Conservation (phyloP, 78 protist genomes). For the Chrysochromulina tobinii region DNA sequence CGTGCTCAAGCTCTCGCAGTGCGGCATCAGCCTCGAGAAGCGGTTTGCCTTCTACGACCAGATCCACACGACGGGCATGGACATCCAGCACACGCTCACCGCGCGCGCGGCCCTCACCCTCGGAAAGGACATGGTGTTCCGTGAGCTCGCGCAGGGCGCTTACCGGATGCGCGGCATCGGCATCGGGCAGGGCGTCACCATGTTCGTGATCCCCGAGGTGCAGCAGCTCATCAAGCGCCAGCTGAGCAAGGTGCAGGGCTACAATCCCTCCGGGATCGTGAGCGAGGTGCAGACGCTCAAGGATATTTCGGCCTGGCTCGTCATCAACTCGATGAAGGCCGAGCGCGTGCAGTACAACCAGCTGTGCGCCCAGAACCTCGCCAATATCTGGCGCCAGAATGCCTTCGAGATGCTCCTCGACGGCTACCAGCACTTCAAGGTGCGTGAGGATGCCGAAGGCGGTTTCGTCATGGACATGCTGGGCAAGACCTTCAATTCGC, state of each 20-base stretch:
- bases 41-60: conserved; percentile 69
- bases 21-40: conserved; percentile 34
- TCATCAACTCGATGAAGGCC: conserved; percentile 42
- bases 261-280: neutral
- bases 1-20: conserved; percentile 51
- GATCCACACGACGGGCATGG: conserved; percentile 84
- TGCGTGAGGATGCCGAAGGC: neutral
- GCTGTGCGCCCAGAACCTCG: conserved; percentile 45
- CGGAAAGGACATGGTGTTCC: conserved; percentile 74
- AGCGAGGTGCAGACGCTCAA: neutral
- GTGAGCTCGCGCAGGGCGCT: conserved; percentile 55
- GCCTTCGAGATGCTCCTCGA: neutral
- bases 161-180: conserved; percentile 52
- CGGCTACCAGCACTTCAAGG: neutral
- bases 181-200: conserved; percentile 17
- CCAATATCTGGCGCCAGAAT: conserved; percentile 1
- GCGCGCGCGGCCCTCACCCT: conserved; percentile 73
- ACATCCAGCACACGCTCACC: conserved; percentile 61
- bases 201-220: conserved; percentile 40
- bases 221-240: neutral
- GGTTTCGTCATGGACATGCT: neutral
- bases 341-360: conserved; percentile 43
- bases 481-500: neutral
- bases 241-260: neutral
- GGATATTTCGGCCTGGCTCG: conserved; percentile 51